Percentiles rank a stretch among this genome's conserved stretches.
Evolutionary conservation across 2,329 filamentous ascomycete genomes (phyloP).

Genomic region (Fusarium buxicola): DNA sequence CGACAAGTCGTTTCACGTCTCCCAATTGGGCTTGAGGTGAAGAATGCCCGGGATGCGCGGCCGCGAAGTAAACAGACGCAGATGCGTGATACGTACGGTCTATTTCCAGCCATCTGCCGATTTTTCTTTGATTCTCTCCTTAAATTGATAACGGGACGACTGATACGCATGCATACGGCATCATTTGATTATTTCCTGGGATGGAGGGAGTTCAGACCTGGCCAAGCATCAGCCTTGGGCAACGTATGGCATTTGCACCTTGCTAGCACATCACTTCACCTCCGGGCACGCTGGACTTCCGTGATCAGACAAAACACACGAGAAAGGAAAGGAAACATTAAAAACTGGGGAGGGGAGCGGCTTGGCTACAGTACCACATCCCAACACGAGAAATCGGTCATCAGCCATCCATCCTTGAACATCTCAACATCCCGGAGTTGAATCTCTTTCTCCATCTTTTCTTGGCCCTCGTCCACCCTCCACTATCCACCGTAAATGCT

Average conservation of each 20-base stretch:
- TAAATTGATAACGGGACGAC: background rate
- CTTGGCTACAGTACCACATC: background rate
- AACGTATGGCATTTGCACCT: conserved; percentile 28
- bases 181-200: conserved; percentile 2
- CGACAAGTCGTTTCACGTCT: conserved; percentile 39
- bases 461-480: conserved; percentile 10
- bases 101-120: conserved; percentile 18
- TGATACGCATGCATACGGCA: conserved; percentile 1
- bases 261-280: conserved; percentile 1
- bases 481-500: conserved; percentile 27
- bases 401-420: conserved; percentile 17
- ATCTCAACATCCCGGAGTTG: conserved; percentile 8
- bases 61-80: conserved; percentile 21
- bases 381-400: conserved; percentile 20
- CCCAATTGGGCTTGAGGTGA: conserved; percentile 38
- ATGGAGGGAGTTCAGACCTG: conserved; percentile 9
- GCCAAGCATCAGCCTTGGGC: conserved; percentile 16
- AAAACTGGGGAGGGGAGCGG: conserved; percentile 12
- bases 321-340: conserved; percentile 21
- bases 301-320: conserved; percentile 14
- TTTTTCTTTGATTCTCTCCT: conserved; percentile 15
- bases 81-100: conserved; percentile 2
- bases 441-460: conserved; percentile 32
- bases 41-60: conserved; percentile 25
- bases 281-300: conserved; percentile 5